Percentiles rank a stretch among this genome's conserved stretches.
phyloP scores from a whole-genome alignment of 306 rosid genomes.

The Vigna angularis region DNA sequence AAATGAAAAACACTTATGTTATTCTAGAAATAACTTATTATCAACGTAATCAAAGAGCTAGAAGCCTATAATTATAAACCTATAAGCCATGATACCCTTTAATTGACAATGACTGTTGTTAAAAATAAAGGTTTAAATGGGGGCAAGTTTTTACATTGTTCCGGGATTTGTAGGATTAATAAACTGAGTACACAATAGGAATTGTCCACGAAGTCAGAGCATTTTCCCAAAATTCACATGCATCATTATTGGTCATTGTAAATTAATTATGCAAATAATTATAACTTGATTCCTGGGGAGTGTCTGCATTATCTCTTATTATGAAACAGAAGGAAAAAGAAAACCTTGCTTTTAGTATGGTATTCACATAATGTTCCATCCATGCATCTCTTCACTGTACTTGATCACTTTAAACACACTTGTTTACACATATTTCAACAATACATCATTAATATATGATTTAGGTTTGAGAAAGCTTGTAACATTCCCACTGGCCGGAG shows the following conservation, averaged over 20 bases:
- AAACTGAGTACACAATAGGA: slow-evolving; percentile 3
- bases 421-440: no score
- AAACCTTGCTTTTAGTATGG: neutral
- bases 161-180: slow-evolving; percentile 40
- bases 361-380: neutral
- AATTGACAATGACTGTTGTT: no score
- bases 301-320: slow-evolving; percentile 16
- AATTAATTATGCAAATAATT: neutral
- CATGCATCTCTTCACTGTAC: neutral
- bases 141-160: slow-evolving; percentile 26
- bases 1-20: no score
- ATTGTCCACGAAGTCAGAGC: slow-evolving; percentile 24
- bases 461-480: neutral
- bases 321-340: neutral
- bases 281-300: slow-evolving; percentile 8
- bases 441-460: neutral
- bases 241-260: neutral
- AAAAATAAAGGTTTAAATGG: slow-evolving; percentile 29
- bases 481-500: neutral
- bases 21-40: neutral
- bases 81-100: neutral
- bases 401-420: neutral
- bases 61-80: slow-evolving; percentile 8
- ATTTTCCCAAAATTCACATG: slow-evolving; percentile 22
- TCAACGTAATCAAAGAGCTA: slow-evolving; percentile 23